Conservation (phyloP, 371 early-diverging fungal species). For the Homolaphlyctis polyrhiza region DNA sequence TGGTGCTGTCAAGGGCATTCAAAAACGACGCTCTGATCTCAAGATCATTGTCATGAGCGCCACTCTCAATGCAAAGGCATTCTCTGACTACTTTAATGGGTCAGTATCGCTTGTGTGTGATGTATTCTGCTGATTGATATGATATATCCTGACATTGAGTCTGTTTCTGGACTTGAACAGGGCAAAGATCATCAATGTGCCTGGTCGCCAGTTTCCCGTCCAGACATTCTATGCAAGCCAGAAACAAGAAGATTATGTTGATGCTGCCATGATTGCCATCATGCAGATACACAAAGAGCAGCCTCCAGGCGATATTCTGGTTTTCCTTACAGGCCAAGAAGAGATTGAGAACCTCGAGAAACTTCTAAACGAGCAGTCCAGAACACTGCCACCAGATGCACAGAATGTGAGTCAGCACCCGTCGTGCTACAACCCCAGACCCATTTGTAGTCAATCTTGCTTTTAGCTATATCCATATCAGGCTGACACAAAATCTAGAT, state of each 20-base stretch:
- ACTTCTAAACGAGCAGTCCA: slow-evolving; percentile 60
- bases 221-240: slow-evolving; percentile 68
- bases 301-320: slow-evolving; percentile 82
- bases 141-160: background rate
- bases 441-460: too few species aligned
- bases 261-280: slow-evolving; percentile 78
- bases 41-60: slow-evolving; percentile 97
- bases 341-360: slow-evolving; percentile 85
- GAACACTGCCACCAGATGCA: slow-evolving; percentile 19
- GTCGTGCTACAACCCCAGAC: too few species aligned
- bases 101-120: slow-evolving; percentile 5
- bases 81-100: slow-evolving; percentile 80
- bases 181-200: slow-evolving; percentile 74
- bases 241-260: slow-evolving; percentile 85
- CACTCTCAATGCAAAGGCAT: slow-evolving; percentile 89
- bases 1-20: slow-evolving; percentile 85
- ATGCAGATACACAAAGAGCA: slow-evolving; percentile 88
- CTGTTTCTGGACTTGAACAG: slow-evolving; percentile 24
- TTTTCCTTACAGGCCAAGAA: slow-evolving; percentile 92
- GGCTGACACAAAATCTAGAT: slow-evolving; percentile 20
- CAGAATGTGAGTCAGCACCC: too few species aligned
- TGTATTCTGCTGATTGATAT: background rate
- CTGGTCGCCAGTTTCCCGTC: slow-evolving; percentile 89
- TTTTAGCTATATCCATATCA: background rate
- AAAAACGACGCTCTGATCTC: slow-evolving; percentile 65